These are phyloP conservation scores for Heimioporus sp. DNA, from an alignment of 768 basidiomycete genomes.

Conservation along the genomic window DNA sequence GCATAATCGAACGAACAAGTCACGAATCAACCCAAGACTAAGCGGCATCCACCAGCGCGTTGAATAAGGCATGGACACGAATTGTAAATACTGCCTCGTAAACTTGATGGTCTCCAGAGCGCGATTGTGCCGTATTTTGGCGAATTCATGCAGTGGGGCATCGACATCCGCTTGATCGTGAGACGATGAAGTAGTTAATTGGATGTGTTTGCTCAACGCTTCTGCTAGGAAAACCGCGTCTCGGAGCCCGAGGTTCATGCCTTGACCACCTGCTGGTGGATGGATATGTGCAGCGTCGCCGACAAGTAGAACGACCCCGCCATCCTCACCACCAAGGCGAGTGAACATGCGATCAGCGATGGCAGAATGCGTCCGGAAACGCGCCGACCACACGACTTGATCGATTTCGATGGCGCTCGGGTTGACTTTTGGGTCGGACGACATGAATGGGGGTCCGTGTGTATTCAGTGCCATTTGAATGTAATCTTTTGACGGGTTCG, in stretches of 20 bases:
- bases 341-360: slow-evolving; percentile 39
- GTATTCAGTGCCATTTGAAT: slow-evolving; percentile 40
- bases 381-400: slow-evolving; percentile 40
- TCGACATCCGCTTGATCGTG: slow-evolving; percentile 7
- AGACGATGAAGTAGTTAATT: not conserved
- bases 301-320: slow-evolving; percentile 22
- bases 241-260: slow-evolving; percentile 51
- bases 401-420: slow-evolving; percentile 29
- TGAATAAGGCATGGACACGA: not conserved
- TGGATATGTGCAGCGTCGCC: slow-evolving; percentile 50
- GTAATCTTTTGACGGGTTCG: slow-evolving; percentile 35
- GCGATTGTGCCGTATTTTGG: not conserved
- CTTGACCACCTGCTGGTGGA: slow-evolving; percentile 51
- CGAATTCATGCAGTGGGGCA: not conserved
- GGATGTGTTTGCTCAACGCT: slow-evolving; percentile 35
- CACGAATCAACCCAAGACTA: slow-evolving; percentile 23
- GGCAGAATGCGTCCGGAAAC: slow-evolving; percentile 43
- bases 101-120: not conserved
- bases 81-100: not conserved
- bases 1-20: slow-evolving; percentile 18
- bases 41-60: not conserved
- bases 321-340: slow-evolving; percentile 17
- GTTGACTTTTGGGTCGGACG: slow-evolving; percentile 34
- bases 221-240: slow-evolving; percentile 48
- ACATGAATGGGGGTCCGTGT: slow-evolving; percentile 33